Evolutionary conservation across 129 eudicot genomes (phyloP), one percentile per base, ranked within the genome.

Genomic region (Pulicaria dysenterica): DNA sequence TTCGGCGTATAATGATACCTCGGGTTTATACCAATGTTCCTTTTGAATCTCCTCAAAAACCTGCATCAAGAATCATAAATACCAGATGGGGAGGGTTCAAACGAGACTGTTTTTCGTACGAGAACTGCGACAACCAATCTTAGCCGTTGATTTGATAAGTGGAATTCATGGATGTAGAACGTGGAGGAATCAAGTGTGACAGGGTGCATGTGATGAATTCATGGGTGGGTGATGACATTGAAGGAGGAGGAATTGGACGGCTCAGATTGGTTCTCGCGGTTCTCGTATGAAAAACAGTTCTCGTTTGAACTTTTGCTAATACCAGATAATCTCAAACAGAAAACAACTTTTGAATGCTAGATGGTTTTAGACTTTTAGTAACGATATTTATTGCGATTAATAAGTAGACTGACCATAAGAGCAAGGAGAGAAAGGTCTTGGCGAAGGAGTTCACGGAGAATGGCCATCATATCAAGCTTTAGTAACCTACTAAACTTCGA

Each of bases 21-120:
- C 79, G 9, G 95, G 89, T 68, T 75, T 90, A 59, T 90, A 90
- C 95, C 95, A 90, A n/a, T 83, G 45, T 73, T 90, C 96, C 73
- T 83, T 87, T 81, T 68, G 84, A 10, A 90, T 71, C 55, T 85
- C 95, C 67, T 61, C 86, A 77, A 90, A 90, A 34, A 78, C 96
- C 95, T 90, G 79, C 15, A 81, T 57, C 73, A 69, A 68, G 46
- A 80, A 77, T 53, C 19, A 72, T 36, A 7, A 45, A 64, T 54
- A 46, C 55, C 40, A 40, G 73, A 50, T n/a, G n/a, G n/a, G n/a
- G n/a, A n/a, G n/a, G n/a, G n/a, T n/a, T n/a, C n/a, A n/a, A n/a
- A n/a, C n/a, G n/a, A n/a, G n/a, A n/a, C n/a, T n/a, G n/a, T n/a
- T n/a, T n/a, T n/a, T n/a, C n/a, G n/a, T n/a, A n/a, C n/a, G n/a